These are phyloP conservation scores for Torulaspora delbrueckii DNA, from an alignment of 805 yeast species.

Conservation along the genomic window DNA sequence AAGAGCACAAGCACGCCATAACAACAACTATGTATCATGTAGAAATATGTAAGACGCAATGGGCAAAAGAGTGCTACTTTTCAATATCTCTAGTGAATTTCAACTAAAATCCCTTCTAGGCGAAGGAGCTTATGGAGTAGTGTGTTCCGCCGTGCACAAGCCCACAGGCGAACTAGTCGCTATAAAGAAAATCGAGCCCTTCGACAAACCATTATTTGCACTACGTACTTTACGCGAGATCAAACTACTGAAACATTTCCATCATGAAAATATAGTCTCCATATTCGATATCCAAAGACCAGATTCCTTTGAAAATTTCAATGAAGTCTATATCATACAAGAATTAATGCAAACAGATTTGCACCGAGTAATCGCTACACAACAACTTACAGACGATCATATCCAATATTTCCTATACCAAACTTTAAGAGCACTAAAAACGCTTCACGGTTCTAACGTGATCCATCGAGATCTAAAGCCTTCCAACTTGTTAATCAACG, in stretches of 20 bases:
- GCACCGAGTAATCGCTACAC: constrained; percentile 76
- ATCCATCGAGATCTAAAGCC: constrained; percentile 93
- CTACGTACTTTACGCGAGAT: constrained; percentile 85
- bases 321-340: constrained; percentile 84
- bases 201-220: constrained; percentile 83
- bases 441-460: constrained; percentile 89
- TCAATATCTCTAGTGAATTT: constrained; percentile 84
- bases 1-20: neutral
- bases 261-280: constrained; percentile 88
- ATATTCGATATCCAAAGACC: constrained; percentile 89
- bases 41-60: constrained; percentile 14
- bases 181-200: constrained; percentile 89
- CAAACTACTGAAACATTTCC: constrained; percentile 81
- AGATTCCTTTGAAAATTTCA: constrained; percentile 62
- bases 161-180: constrained; percentile 91
- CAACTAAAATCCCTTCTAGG: constrained; percentile 83
- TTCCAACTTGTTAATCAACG: constrained; percentile 74
- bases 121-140: constrained; percentile 95
- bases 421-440: constrained; percentile 82
- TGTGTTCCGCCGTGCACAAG: constrained; percentile 80
- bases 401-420: constrained; percentile 91
- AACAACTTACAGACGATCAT: constrained; percentile 83
- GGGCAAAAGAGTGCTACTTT: constrained; percentile 50
- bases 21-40: neutral
- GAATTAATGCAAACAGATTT: constrained; percentile 86